A percentile compares a stretch with the other conserved stretches of the same genome.
phyloP scores from a whole-genome alignment of 192 early-diverging fungal genomes.

The Coemansia sp. region DNA sequence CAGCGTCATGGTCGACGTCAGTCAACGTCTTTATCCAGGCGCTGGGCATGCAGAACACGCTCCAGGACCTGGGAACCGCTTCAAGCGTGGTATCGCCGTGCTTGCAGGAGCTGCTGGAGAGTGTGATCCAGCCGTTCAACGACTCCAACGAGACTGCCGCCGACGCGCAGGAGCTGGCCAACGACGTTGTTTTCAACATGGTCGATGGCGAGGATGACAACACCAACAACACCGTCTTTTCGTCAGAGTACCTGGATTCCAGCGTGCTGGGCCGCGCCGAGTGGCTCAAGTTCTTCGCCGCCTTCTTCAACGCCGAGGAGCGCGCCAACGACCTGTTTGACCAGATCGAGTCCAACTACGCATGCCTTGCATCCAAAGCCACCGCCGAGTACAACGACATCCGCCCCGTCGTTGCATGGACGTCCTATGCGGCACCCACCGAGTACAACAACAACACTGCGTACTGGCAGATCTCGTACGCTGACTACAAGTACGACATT shows the following conservation, averaged over 20 bases:
- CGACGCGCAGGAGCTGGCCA: slow-evolving; percentile 33
- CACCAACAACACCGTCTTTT: slow-evolving; percentile 35
- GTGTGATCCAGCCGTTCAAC: slow-evolving; percentile 42
- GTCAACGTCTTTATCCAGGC: slow-evolving; percentile 50
- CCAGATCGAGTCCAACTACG: slow-evolving; percentile 45
- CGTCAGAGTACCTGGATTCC: slow-evolving; percentile 39
- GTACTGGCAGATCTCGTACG: slow-evolving; percentile 59
- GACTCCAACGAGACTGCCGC: slow-evolving; percentile 35
- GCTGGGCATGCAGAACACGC: slow-evolving; percentile 44
- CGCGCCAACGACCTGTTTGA: slow-evolving; percentile 50
- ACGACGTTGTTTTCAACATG: slow-evolving; percentile 43
- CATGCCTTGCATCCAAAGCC: slow-evolving; percentile 47
- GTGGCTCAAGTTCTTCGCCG: slow-evolving; percentile 57
- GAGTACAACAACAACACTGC: slow-evolving; percentile 69
- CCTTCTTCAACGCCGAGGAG: slow-evolving; percentile 56
- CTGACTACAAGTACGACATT: slow-evolving; percentile 61
- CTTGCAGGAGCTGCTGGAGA: slow-evolving; percentile 48
- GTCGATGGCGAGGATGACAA: slow-evolving; percentile 27
- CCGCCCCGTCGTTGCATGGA: slow-evolving; percentile 63
- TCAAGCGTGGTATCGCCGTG: slow-evolving; percentile 53
- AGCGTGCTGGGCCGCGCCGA: slow-evolving; percentile 51
- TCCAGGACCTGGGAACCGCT: slow-evolving; percentile 47
- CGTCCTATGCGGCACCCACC: slow-evolving; percentile 57
- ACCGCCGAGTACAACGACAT: slow-evolving; percentile 43
- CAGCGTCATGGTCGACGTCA: slow-evolving; percentile 48